Conservation (phyloP, 441 rosid species). For the Eutrema salsugineum region DNA sequence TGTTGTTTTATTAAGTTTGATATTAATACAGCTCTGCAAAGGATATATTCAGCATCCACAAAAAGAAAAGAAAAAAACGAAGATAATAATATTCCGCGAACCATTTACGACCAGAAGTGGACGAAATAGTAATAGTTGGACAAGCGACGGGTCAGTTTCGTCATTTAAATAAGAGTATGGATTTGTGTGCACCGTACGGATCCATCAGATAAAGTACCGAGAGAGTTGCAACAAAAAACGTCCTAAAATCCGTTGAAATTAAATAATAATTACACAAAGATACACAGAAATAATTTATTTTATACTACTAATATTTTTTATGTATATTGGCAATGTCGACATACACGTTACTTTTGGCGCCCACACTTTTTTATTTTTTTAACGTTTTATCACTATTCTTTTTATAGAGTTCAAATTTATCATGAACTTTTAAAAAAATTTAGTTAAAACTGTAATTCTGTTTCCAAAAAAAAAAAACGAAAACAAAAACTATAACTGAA, state of each 20-base stretch:
- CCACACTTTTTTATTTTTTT: neutral
- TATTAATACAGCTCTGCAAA: neutral
- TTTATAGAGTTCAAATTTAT: neutral
- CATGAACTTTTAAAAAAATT: neutral
- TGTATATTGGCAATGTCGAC: neutral
- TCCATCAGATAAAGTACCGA: conserved; percentile 13
- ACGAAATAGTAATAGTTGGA: neutral
- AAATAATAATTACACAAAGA: neutral
- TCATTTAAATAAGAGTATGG: neutral
- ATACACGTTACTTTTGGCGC: neutral
- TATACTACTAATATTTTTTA: neutral
- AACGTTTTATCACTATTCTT: neutral
- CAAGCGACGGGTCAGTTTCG: neutral
- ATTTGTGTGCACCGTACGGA: conserved; percentile 31
- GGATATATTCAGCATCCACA: conserved; percentile 6
- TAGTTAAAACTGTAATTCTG: neutral
- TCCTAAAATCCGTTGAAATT: neutral
- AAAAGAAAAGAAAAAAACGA: neutral
- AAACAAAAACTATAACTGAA: too few relatives aligned
- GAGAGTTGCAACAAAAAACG: conserved; percentile 12
- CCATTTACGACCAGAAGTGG: neutral
- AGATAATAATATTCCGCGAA: neutral
- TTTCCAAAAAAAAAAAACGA: neutral
- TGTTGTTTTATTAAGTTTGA: neutral
- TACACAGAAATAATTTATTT: neutral